These are phyloP conservation scores for Phytophthora pinifolia DNA, from an alignment of 352 stramenopile genomes.

Conservation along the genomic window DNA sequence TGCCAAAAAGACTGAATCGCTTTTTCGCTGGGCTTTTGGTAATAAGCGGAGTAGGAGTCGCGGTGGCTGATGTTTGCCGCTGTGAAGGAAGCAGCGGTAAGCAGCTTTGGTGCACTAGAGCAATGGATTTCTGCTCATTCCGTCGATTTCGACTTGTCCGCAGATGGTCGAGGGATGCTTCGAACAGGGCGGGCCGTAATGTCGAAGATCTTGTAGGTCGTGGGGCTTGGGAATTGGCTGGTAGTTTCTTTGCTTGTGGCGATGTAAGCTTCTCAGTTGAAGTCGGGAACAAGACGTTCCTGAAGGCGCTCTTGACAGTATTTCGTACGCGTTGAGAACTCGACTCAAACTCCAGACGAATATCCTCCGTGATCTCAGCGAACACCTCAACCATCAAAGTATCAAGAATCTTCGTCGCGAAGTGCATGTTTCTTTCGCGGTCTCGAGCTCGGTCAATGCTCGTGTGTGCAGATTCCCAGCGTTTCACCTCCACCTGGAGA, in stretches of 20 bases:
- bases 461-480: conserved; percentile 22
- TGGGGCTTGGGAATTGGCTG: conserved; percentile 1
- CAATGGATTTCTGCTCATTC: conserved; percentile 7
- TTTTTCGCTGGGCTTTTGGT: conserved; percentile 25
- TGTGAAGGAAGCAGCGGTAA: conserved; percentile 5
- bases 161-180: conserved; percentile 23
- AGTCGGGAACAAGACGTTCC: conserved; percentile 26
- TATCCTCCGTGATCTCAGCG: conserved; percentile 35
- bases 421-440: conserved; percentile 1
- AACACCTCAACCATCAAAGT: conserved; percentile 34
- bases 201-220: background rate
- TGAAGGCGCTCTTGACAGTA: conserved; percentile 13
- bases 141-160: conserved; percentile 8
- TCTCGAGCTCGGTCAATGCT: conserved; percentile 26
- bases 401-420: conserved; percentile 14
- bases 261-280: background rate
- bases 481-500: conserved; percentile 33
- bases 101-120: conserved; percentile 12
- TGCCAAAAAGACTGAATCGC: conserved; percentile 18
- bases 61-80: background rate
- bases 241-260: conserved; percentile 11
- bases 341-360: conserved; percentile 37
- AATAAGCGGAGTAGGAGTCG: background rate
- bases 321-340: conserved; percentile 26
- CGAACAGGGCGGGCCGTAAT: conserved; percentile 27